Evolutionary conservation across 2,329 filamentous ascomycete genomes (phyloP), one percentile per base, ranked within the genome.

Genomic region (Colletotrichum plurivorum): DNA sequence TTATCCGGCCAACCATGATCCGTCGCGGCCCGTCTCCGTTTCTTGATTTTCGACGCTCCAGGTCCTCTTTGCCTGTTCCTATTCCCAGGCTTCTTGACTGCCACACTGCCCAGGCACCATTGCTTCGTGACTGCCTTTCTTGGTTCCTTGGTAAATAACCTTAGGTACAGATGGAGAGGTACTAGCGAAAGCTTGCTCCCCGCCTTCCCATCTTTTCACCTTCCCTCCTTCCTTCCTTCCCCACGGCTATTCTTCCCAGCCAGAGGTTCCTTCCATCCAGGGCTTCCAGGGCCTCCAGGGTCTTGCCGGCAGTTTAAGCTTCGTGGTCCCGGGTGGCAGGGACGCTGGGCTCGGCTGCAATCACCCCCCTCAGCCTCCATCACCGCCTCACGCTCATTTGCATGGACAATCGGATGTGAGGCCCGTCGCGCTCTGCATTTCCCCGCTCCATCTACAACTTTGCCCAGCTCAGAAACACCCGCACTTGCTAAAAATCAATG

Each of bases 251-350:
- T 46, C 62, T 55, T 13, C 46, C 46, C n/a, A 36, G 27, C 55
- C 56, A 8, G 20, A 45, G 39, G 39, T 20, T 20, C 48, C 27
- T 53, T 36, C 49, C 16, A 10, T 27, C 22, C 16, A 5, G n/a
- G 31, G 53, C 45, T 56, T 18, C 48, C 46, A 15, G n/a, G 22
- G 36, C 22, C 20, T 36, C 61, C 59, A 49, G 61, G 66, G 66
- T 69, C 55, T 66, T 67, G 67, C 67, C 22, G 18, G 67, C 25
- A 69, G 16, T 27, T 69, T 56, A 61, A 61, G 55, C 49, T 61
- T 60, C 61, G 31, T 60, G 55, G 15, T 54, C 27, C 18, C 49
- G 53, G 22, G 20, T 49, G 39, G 55, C 61, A 60, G 54, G 43
- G 55, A 60, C 62, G 27, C 20, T 22, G 46, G 20, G 41, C 25